Evolutionary conservation across 75 land plant genomes (phyloP).

Genomic region (Selaginella tamariscina): DNA sequence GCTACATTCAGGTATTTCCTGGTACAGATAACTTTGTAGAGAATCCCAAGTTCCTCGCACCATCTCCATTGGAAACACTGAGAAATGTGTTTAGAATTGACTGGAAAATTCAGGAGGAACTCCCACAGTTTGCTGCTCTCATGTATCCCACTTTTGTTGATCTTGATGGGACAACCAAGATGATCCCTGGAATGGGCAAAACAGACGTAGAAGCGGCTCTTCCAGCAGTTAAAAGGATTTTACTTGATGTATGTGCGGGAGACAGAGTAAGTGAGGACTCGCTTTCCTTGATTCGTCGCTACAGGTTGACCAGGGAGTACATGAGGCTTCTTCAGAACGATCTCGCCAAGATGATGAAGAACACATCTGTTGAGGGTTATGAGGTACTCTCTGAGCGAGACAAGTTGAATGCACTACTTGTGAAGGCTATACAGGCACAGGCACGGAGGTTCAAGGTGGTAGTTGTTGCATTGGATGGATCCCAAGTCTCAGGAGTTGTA

Average conservation of each 20-base stretch:
- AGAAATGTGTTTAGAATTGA: conserved; percentile 1
- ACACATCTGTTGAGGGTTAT: conserved; percentile 24
- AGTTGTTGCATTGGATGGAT: conserved; percentile 77
- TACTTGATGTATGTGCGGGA: conserved; percentile 18
- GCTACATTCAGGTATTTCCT: conserved; percentile 30
- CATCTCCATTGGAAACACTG: neutral
- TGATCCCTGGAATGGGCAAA: neutral
- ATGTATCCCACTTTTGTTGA: neutral
- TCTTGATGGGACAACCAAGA: neutral
- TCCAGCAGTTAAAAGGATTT: neutral
- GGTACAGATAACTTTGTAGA: neutral
- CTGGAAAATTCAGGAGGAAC: conserved; percentile 2
- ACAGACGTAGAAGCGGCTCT: neutral
- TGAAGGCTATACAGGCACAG: conserved; percentile 50
- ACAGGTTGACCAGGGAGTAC: neutral
- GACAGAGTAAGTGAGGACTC: neutral
- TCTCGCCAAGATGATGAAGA: conserved; percentile 20
- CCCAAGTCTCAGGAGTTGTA: conserved; percentile 48
- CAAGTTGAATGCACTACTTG: conserved; percentile 52
- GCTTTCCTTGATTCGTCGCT: neutral
- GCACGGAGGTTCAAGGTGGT: conserved; percentile 39
- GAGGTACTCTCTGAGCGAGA: conserved; percentile 55
- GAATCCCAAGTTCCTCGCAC: neutral
- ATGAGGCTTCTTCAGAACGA: conserved; percentile 14
- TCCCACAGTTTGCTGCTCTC: neutral